phyloP scores from a whole-genome alignment of 768 basidiomycete species.

The Clavulina sp. region DNA sequence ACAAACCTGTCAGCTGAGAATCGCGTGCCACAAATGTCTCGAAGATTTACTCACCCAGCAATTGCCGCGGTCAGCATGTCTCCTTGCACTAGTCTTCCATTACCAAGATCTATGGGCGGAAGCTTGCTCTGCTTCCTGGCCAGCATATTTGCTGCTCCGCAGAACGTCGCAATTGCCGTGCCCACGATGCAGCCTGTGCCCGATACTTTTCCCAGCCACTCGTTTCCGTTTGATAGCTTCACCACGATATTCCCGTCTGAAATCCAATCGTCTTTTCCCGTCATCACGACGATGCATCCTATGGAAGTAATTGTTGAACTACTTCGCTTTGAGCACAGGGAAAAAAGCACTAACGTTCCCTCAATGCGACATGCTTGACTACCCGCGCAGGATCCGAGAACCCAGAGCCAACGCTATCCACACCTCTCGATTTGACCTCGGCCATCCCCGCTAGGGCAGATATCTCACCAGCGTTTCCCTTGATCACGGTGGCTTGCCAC shows the following conservation, averaged over 20 bases:
- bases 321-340: not conserved
- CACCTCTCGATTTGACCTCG: conserved; percentile 67
- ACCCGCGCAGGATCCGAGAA: conserved; percentile 60
- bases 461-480: conserved; percentile 86
- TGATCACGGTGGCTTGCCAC: conserved; percentile 84
- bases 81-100: conserved; percentile 42
- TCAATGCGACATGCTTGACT: conserved; percentile 48
- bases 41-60: conserved; percentile 35
- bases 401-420: conserved; percentile 65
- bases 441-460: conserved; percentile 55
- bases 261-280: conserved; percentile 52
- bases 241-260: conserved; percentile 62
- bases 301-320: not conserved
- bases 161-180: conserved; percentile 62
- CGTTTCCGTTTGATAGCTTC: conserved; percentile 56
- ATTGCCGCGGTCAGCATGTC: conserved; percentile 64
- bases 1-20: conserved; percentile 13
- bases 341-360: conserved; percentile 46
- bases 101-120: conserved; percentile 13
- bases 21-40: not conserved
- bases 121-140: conserved; percentile 17
- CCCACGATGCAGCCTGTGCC: conserved; percentile 81
- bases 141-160: conserved; percentile 42
- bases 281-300: conserved; percentile 72
- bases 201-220: conserved; percentile 60